Percentiles rank a stretch among this genome's conserved stretches.
Evolutionary conservation across 1,139 yeast genomes (phyloP).

Genomic region (Taiozyma onychis): DNA sequence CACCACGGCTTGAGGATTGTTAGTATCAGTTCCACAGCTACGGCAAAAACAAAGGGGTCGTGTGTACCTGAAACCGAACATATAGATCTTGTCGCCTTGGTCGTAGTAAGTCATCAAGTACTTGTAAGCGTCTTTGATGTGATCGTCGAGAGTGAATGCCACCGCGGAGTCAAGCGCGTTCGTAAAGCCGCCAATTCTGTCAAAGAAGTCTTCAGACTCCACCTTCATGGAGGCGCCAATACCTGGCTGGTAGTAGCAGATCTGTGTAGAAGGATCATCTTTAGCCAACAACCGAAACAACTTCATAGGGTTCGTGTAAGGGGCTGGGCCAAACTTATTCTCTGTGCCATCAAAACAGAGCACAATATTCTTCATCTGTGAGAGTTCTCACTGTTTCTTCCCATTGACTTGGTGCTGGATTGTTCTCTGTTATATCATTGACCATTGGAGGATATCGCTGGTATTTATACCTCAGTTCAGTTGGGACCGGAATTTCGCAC

Average conservation of each 20-base stretch:
- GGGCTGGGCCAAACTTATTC: constrained; percentile 49
- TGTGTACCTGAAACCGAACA: constrained; percentile 49
- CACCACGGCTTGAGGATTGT: constrained; percentile 44
- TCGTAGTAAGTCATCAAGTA: constrained; percentile 44
- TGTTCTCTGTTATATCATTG: neutral
- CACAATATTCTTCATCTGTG: constrained; percentile 33
- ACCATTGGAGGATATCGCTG: neutral
- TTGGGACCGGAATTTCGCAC: neutral
- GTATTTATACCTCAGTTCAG: neutral
- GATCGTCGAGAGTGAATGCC: constrained; percentile 48
- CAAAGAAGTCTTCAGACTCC: constrained; percentile 28
- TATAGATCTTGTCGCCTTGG: constrained; percentile 43
- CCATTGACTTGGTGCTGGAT: neutral
- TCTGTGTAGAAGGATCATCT: constrained; percentile 32
- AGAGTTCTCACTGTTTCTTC: neutral
- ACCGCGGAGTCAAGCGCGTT: constrained; percentile 41
- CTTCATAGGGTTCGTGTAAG: constrained; percentile 51
- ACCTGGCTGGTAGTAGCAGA: constrained; percentile 65
- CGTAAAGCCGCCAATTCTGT: constrained; percentile 18
- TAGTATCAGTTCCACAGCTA: neutral
- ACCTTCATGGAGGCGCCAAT: constrained; percentile 47
- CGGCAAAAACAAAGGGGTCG: neutral
- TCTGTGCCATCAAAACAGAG: constrained; percentile 63
- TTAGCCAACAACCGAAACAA: constrained; percentile 48
- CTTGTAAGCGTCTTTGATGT: constrained; percentile 50